Base-by-base conservation (phyloP, 2,329 filamentous ascomycete genomes). In the Mariannaea elegans region DNA sequence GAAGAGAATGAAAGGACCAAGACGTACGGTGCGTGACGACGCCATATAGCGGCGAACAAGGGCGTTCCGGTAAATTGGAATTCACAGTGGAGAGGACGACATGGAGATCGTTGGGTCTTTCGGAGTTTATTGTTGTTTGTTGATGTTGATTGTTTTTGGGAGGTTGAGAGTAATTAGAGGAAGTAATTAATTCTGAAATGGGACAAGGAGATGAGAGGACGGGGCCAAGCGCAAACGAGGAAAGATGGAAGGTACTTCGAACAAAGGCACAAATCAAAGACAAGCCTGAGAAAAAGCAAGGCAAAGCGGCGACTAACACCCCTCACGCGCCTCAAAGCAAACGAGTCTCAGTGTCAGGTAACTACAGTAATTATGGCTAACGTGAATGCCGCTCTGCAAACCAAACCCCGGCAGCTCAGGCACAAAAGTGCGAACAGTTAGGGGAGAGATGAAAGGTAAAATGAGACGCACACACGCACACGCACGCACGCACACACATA, bases 11-110 rank as follows among this genome's bases (percentile, higher is more conserved):
- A 54, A 38, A 47, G 32, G 49, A 46, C 49, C 48, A 44, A 21
- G 44, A 59, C 56, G 56, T 59, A 59, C 56, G 47, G 51, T 44
- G 45, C 50, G 56, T 55, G 56, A 55, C 45, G 50, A 54, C 50
- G 56, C 56, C 56, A 59, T 59, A 54, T 39, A 59, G 50, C 50
- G 45, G 45, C 45, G n/a, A 46, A 23, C 36, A 46, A 39, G 31
- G 23, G 38, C 46, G 50, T 46, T 59, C 29, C 39, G 16, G 34
- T 38, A 41, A 29, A 27, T 10, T 24, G 19, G 29, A 31, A 29
- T 23, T 59, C 44, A 50, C 49, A 21, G 46, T 16, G 29, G 19
- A 29, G 12, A 47, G 19, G 42, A 16, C 42, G 42, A 32, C 49
- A 52, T 53, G 27, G 32, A 51, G 47, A 47, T 46, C 23, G 39